phyloP scores from a whole-genome alignment of 306 rosid species.

The Elaeagnus macrophylla region DNA sequence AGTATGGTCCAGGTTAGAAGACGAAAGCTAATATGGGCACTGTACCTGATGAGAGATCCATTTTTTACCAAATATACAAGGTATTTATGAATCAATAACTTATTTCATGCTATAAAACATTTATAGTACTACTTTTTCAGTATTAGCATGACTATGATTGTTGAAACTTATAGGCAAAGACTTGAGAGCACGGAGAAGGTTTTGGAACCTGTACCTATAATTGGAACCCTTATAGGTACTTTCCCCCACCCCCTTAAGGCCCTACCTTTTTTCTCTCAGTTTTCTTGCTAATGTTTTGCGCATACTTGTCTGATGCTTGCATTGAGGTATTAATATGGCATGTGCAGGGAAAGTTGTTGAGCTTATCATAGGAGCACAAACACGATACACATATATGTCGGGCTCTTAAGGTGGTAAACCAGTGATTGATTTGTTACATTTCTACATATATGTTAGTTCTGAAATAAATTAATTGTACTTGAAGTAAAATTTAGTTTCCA shows the following conservation, averaged over 20 bases:
- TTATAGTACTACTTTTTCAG: neutral
- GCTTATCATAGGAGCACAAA: slow-evolving; percentile 77
- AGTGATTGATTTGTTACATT: too few relatives aligned
- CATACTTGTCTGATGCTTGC: neutral
- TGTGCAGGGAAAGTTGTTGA: slow-evolving; percentile 79
- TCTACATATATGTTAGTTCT: too few relatives aligned
- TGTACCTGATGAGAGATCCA: slow-evolving; percentile 96
- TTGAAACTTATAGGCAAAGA: slow-evolving; percentile 43
- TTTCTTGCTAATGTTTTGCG: neutral
- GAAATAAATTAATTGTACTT: too few relatives aligned
- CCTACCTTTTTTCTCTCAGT: slow-evolving; percentile 5
- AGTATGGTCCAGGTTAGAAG: slow-evolving; percentile 51
- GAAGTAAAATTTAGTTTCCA: too few relatives aligned
- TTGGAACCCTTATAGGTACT: slow-evolving; percentile 80
- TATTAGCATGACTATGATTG: neutral
- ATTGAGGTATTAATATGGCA: slow-evolving; percentile 1
- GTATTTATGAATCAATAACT: slow-evolving; percentile 22
- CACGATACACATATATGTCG: slow-evolving; percentile 78
- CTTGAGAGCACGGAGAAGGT: slow-evolving; percentile 58
- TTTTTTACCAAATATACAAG: slow-evolving; percentile 81
- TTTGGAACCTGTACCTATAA: slow-evolving; percentile 59
- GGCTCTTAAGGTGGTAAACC: slow-evolving; percentile 46
- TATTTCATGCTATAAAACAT: neutral
- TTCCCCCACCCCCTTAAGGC: slow-evolving; percentile 7
- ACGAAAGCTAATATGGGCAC: slow-evolving; percentile 66